Evolutionary conservation across 2,329 filamentous ascomycete genomes (phyloP).

Genomic region (Ophiostoma angusticollis): DNA sequence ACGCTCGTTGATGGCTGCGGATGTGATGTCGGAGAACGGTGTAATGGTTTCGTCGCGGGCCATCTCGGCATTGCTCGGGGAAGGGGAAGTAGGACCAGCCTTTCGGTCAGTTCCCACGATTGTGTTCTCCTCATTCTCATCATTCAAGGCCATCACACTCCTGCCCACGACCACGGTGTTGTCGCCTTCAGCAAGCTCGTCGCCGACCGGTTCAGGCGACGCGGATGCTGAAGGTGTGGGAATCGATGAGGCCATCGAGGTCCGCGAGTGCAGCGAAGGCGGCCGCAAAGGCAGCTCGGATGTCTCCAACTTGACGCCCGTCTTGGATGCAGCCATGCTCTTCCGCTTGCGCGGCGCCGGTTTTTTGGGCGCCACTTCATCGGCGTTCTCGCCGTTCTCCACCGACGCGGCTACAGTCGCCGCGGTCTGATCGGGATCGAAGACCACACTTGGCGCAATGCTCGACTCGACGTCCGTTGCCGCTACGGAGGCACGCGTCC

Average conservation of each 20-base stretch:
- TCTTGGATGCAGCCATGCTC: constrained; percentile 35
- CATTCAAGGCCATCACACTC: too few relatives aligned
- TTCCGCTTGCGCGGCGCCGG: constrained; percentile 55
- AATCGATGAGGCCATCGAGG: background rate
- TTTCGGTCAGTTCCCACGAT: too few relatives aligned
- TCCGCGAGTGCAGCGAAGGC: background rate
- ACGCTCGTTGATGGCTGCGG: constrained; percentile 32
- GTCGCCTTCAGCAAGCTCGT: constrained; percentile 4
- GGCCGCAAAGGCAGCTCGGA: constrained; percentile 33
- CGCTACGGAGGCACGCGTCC: constrained; percentile 22
- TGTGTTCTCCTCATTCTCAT: background rate
- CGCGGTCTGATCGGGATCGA: constrained; percentile 39
- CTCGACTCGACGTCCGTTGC: constrained; percentile 26
- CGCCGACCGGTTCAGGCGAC: constrained; percentile 1
- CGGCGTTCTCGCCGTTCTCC: constrained; percentile 19
- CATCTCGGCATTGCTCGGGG: too few relatives aligned
- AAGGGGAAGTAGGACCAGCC: too few relatives aligned
- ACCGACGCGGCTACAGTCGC: constrained; percentile 19
- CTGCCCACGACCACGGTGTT: too few relatives aligned
- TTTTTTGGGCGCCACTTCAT: constrained; percentile 22
- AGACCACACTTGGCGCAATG: constrained; percentile 47
- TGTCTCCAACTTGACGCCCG: constrained; percentile 13
- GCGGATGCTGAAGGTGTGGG: background rate
- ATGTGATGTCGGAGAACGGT: constrained; percentile 63
- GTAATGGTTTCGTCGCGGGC: constrained; percentile 18